Percentiles rank a stretch among this genome's conserved stretches.
Evolutionary conservation across 495 filamentous ascomycete species (phyloP).

Genomic region (Aspergillus egyptiacus): DNA sequence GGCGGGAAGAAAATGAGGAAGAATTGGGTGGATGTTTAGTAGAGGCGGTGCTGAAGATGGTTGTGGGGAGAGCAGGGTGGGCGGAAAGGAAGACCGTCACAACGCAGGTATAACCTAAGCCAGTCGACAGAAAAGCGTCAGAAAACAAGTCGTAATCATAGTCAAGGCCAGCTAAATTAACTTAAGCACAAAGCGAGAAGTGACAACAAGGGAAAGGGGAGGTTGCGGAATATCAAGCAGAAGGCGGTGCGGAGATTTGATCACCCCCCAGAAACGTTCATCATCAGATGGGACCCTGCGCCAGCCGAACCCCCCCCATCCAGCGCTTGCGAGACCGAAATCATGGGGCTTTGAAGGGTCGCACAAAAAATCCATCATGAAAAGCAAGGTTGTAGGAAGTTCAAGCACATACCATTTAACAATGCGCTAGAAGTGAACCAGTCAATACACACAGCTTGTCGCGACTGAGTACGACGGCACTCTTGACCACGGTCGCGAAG

Average conservation of each 20-base stretch:
- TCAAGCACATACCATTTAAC: slow-evolving; percentile 40
- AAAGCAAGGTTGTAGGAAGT: slow-evolving; percentile 14
- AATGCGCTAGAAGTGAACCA: slow-evolving; percentile 39
- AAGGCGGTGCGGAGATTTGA: slow-evolving; percentile 49
- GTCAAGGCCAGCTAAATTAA: background rate
- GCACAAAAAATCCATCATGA: slow-evolving; percentile 1
- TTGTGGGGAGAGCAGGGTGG: slow-evolving; percentile 20
- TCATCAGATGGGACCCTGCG: slow-evolving; percentile 25
- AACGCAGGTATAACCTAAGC: slow-evolving; percentile 7
- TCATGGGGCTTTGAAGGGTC: background rate
- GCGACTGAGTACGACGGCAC: slow-evolving; percentile 34
- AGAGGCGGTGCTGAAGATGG: slow-evolving; percentile 13
- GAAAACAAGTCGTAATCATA: background rate
- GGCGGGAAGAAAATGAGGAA: background rate
- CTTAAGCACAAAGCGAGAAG: slow-evolving; percentile 1
- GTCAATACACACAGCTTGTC: slow-evolving; percentile 32
- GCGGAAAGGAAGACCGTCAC: slow-evolving; percentile 2
- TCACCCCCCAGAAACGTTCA: slow-evolving; percentile 34
- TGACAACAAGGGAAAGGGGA: slow-evolving; percentile 15
- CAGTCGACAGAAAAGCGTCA: slow-evolving; percentile 10
- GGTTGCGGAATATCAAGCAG: slow-evolving; percentile 21
- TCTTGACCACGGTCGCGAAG: slow-evolving; percentile 25
- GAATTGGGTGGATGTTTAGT: slow-evolving; percentile 3
- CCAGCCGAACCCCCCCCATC: slow-evolving; percentile 13
- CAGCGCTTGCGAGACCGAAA: background rate